Conservation (phyloP, 2,329 filamentous ascomycete genomes). For the Penicillium sp. region DNA sequence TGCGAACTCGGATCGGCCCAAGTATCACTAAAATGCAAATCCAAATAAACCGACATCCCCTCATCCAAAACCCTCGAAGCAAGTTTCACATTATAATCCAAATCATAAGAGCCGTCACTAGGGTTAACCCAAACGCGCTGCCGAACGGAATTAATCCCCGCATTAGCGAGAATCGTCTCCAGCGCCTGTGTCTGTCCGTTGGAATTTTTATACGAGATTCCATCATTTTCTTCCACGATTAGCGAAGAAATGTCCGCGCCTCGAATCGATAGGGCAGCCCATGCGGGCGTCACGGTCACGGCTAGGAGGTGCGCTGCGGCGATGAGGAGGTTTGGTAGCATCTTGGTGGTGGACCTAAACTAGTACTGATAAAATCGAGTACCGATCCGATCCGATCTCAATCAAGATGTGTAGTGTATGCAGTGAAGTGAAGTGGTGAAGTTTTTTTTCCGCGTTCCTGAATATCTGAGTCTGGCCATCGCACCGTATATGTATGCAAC, state of each 20-base stretch:
- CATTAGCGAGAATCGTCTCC: conserved; percentile 65
- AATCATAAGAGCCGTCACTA: conserved; percentile 66
- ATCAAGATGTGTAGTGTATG: too few relatives aligned
- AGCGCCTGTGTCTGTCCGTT: conserved; percentile 59
- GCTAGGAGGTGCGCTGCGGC: conserved; percentile 19
- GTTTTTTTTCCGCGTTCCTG: too few relatives aligned
- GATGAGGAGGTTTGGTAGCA: conserved; percentile 21
- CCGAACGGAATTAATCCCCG: conserved; percentile 70
- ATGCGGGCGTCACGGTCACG: too few relatives aligned
- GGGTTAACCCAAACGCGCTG: conserved; percentile 75
- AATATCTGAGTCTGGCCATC: too few relatives aligned
- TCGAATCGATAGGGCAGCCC: conserved; percentile 62
- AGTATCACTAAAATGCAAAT: conserved; percentile 70
- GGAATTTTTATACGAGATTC: conserved; percentile 63
- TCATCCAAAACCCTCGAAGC: conserved; percentile 67
- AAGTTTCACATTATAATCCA: conserved; percentile 72
- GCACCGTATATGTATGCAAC: too few relatives aligned
- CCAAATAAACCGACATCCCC: conserved; percentile 64
- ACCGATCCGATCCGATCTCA: too few relatives aligned
- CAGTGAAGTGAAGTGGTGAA: too few relatives aligned
- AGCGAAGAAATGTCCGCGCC: conserved; percentile 75
- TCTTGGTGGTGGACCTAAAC: neutral
- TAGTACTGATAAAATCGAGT: too few relatives aligned
- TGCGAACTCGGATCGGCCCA: conserved; percentile 73
- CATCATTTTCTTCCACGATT: conserved; percentile 64